Percentiles rank a stretch among this genome's conserved stretches.
Conservation (phyloP, 2,329 filamentous ascomycete species). For the Myriosclerotinia curreyana region DNA sequence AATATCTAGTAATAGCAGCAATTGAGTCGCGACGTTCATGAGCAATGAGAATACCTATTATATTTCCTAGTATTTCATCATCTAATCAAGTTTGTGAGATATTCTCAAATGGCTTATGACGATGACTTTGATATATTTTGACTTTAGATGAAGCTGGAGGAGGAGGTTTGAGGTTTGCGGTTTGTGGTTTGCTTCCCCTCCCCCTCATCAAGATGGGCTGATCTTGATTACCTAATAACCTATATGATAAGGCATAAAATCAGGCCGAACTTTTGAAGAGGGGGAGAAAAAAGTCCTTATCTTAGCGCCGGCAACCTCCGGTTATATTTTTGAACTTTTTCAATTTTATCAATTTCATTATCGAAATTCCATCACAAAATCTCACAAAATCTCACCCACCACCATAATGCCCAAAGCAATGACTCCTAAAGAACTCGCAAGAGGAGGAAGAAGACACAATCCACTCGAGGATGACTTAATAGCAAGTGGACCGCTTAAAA, state of each 20-base stretch:
- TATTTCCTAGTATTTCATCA: neutral
- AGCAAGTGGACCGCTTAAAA: slow-evolving; percentile 66
- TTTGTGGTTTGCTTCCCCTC: neutral
- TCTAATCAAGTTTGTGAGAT: neutral
- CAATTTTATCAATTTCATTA: slow-evolving; percentile 24
- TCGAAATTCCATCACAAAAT: slow-evolving; percentile 23
- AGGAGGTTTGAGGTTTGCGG: neutral
- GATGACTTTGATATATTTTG: neutral
- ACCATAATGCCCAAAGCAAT: slow-evolving; percentile 74
- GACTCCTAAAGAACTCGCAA: slow-evolving; percentile 53
- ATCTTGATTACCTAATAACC: neutral
- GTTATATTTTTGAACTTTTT: slow-evolving; percentile 20
- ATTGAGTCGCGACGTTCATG: neutral
- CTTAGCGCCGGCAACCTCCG: slow-evolving; percentile 20
- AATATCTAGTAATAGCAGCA: no score
- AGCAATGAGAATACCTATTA: neutral
- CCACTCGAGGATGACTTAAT: slow-evolving; percentile 86
- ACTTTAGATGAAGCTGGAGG: neutral
- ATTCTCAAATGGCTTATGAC: no score
- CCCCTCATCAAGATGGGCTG: neutral
- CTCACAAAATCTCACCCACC: neutral
- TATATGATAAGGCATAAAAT: neutral
- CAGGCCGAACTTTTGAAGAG: neutral
- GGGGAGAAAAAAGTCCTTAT: slow-evolving; percentile 20
- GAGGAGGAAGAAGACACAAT: slow-evolving; percentile 72